phyloP scores from a whole-genome alignment of 139 green algal species.

The Auxenochlorella pyrenoidosa region DNA sequence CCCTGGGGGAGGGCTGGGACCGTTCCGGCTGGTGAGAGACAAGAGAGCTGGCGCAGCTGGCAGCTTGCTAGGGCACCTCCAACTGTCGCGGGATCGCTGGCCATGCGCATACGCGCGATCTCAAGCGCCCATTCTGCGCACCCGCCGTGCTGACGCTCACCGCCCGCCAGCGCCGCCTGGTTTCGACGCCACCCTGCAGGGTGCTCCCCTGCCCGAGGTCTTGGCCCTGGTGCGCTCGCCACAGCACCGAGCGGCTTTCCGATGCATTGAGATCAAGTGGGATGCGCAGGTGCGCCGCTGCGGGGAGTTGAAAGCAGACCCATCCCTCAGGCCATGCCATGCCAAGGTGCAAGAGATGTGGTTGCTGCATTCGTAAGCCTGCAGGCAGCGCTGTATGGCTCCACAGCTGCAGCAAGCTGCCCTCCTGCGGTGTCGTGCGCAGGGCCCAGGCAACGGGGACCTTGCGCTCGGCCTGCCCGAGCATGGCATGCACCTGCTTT shows the following conservation, averaged over 20 bases:
- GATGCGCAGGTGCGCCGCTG: background rate
- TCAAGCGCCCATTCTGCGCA: too few species aligned
- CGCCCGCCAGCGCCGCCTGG: background rate
- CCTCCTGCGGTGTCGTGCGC: background rate
- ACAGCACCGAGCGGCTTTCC: background rate
- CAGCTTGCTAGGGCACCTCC: background rate
- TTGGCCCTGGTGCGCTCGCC: background rate
- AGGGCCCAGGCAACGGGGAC: conserved; percentile 46
- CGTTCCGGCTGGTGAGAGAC: conserved; percentile 6
- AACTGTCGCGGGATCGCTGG: too few species aligned
- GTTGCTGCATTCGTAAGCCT: too few species aligned
- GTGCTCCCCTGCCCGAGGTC: conserved; percentile 12
- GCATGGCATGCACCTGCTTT: conserved; percentile 63
- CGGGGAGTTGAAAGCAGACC: too few species aligned
- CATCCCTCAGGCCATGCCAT: too few species aligned
- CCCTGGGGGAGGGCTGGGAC: background rate
- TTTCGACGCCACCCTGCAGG: background rate
- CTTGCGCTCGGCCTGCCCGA: conserved; percentile 60
- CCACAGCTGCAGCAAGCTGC: background rate
- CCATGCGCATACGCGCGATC: background rate
- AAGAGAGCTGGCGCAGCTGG: conserved; percentile 1
- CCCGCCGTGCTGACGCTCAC: background rate
- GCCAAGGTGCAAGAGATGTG: too few species aligned
- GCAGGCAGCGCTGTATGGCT: background rate
- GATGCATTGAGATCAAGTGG: conserved; percentile 2